A percentile compares a stretch with the other conserved stretches of the same genome.
phyloP scores from a whole-genome alignment of 495 filamentous ascomycete genomes.

The Penicillium roqueforti region DNA sequence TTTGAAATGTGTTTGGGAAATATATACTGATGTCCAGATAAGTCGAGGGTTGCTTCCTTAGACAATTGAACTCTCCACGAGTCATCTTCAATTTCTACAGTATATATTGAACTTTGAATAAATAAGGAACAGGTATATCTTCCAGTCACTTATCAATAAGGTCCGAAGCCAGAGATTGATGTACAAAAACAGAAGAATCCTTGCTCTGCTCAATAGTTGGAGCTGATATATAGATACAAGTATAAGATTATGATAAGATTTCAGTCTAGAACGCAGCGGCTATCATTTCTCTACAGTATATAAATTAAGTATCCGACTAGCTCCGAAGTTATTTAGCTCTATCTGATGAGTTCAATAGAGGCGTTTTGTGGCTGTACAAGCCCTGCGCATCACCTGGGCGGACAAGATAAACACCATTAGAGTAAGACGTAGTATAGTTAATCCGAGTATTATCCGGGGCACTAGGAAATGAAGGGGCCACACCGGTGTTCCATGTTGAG shows the following conservation, averaged over 20 bases:
- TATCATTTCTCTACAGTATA: neutral
- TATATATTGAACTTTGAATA: neutral
- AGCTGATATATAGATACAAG: neutral
- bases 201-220: neutral
- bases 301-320: neutral
- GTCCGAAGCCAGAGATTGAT: neutral
- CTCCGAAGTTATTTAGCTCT: neutral
- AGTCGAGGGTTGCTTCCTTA: neutral
- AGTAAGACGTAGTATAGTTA: neutral
- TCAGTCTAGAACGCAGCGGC: neutral
- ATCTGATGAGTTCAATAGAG: neutral
- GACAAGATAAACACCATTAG: neutral
- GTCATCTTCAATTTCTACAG: neutral
- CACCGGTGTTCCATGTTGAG: slow-evolving; percentile 20
- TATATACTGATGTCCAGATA: neutral
- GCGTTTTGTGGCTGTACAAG: neutral
- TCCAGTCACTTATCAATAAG: neutral
- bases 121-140: neutral
- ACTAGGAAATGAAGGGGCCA: slow-evolving; percentile 12
- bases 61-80: neutral
- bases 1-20: neutral
- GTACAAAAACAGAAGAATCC: neutral
- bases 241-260: neutral
- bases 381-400: neutral
- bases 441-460: slow-evolving; percentile 1